A percentile compares a stretch with the other conserved stretches of the same genome.
Evolutionary conservation across 805 yeast genomes (phyloP).

Genomic region (Monosporozyma yasuniensis): DNA sequence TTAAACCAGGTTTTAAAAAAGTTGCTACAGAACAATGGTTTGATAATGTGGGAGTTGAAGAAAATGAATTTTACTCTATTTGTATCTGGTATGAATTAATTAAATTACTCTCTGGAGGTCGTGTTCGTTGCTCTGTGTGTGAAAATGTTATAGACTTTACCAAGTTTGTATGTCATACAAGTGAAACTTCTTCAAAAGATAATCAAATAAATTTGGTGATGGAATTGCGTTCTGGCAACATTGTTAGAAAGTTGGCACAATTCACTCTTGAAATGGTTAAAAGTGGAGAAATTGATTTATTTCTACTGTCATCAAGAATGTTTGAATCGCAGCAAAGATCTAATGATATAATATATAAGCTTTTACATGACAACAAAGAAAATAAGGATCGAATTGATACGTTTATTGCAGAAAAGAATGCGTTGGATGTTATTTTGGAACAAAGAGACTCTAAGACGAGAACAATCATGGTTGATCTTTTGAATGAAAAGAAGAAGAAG

Average conservation of each 20-base stretch:
- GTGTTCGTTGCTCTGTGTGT: neutral
- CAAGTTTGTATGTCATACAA: neutral
- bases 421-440: slow-evolving; percentile 10
- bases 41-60: neutral
- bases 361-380: neutral
- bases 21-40: slow-evolving; percentile 5
- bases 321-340: slow-evolving; percentile 8
- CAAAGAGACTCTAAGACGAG: slow-evolving; percentile 20
- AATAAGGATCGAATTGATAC: slow-evolving; percentile 1
- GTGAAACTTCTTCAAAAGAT: neutral
- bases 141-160: neutral
- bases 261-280: slow-evolving; percentile 10
- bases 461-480: slow-evolving; percentile 12
- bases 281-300: slow-evolving; percentile 20
- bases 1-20: neutral
- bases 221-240: neutral
- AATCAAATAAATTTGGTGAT: neutral
- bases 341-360: slow-evolving; percentile 9
- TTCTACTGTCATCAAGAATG: slow-evolving; percentile 14
- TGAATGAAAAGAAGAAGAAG: slow-evolving; percentile 24
- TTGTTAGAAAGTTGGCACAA: slow-evolving; percentile 19
- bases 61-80: neutral
- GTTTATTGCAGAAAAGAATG: slow-evolving; percentile 7
- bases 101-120: slow-evolving; percentile 1
- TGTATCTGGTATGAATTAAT: slow-evolving; percentile 22